phyloP scores from a whole-genome alignment of 176 grass and related monocot genomes.

The Avena sativa region DNA sequence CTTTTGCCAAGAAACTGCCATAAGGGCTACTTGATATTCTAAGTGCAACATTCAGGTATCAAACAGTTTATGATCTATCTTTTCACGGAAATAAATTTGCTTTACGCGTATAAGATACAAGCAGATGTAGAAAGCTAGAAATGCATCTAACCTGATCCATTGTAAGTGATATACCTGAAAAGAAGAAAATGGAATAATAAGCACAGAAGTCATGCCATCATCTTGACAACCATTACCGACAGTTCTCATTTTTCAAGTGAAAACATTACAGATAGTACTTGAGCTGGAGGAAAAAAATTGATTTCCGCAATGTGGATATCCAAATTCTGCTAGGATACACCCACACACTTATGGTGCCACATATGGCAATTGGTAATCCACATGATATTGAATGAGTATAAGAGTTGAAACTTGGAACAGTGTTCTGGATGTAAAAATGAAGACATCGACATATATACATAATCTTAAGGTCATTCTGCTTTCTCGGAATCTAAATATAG shows the following conservation, averaged over 20 bases:
- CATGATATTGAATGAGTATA: not conserved
- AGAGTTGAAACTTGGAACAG: not conserved
- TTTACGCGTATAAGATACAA: not conserved
- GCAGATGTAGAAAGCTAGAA: not conserved
- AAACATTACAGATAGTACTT: not conserved
- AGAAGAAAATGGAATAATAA: conserved; percentile 11
- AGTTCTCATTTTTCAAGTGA: not conserved
- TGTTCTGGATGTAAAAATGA: not conserved
- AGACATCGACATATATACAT: not conserved
- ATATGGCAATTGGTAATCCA: not conserved
- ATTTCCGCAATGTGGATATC: not conserved
- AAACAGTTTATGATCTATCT: not conserved
- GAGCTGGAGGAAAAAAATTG: not conserved
- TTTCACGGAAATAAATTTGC: not conserved
- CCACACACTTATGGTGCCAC: not conserved
- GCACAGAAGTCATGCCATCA: not conserved
- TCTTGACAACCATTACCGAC: conserved; percentile 4
- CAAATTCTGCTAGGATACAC: not conserved
- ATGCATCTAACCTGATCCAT: conserved; percentile 66
- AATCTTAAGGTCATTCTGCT: not conserved
- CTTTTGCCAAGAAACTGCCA: conserved; percentile 3
- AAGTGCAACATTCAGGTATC: not conserved
- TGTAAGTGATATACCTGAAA: conserved; percentile 66
- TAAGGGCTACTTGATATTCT: not conserved
- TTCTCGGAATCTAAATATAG: not conserved